Evolutionary conservation across 192 early-diverging fungal genomes (phyloP), one percentile per base, ranked within the genome.

Genomic region (Lobosporangium transversale): DNA sequence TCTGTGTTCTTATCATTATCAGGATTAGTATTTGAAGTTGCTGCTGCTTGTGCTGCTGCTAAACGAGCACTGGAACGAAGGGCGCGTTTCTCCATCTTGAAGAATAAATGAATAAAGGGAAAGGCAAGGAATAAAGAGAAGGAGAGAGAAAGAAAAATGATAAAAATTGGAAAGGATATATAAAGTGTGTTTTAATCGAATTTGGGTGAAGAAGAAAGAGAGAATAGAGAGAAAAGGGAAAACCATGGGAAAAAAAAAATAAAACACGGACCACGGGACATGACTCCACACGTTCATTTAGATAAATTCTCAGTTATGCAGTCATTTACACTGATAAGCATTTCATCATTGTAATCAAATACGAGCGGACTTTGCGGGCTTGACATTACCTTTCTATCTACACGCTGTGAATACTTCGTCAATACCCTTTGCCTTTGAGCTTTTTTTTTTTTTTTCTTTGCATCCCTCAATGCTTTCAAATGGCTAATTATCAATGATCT

Each of bases 41-140:
- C 68, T 20, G 68, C 66, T 4, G 56, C 57, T 12, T 55, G 52
- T 11, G 44, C 49, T 1, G 70, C 70, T 6, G 62, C 62, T 7
- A 43, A 33, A 1, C 70, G 70, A 27, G 70, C 43, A 53, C 61
- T 64, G 40, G 70, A 74, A 31, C 70, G 70, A 60, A 65, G 56
- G 21, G 70, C 65, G 36, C 70, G 70, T 30, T 65, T 74, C 56
- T 74, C 70, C 70, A 74, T 51, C n/a, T 0, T 44, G 26, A 17
- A 30, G 31, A 12, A 45, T 48, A 21, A 14, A 40, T 40, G 14
- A 10, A 14, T 10, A 40, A 23, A 9, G 42, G n/a, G 27, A 4
- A 31, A 40, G 27, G 14, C 4, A 14, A 24, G 42, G 9, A 17
- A 40, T 5, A 32, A 35, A 14, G 33, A 33, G 37, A 36, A 55